These are phyloP conservation scores for Phytophthora litchii DNA, from an alignment of 352 stramenopile genomes.

Conservation along the genomic window DNA sequence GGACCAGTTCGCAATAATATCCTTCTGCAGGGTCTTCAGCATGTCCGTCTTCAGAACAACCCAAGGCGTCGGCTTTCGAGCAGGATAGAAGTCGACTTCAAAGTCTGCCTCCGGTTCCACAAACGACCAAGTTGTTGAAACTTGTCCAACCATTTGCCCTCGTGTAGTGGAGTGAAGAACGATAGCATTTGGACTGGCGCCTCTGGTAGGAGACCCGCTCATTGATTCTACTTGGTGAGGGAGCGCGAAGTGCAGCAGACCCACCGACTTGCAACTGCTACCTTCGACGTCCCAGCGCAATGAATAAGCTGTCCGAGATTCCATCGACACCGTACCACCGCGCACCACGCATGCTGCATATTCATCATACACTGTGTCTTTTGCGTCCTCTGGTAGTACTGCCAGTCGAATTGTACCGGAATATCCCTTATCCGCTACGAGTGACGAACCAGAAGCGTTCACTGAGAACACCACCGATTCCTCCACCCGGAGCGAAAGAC, in stretches of 20 bases:
- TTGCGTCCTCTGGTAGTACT: conserved; percentile 46
- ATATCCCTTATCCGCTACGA: conserved; percentile 48
- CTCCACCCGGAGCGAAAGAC: conserved; percentile 47
- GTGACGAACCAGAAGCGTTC: conserved; percentile 42
- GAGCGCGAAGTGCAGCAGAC: conserved; percentile 71
- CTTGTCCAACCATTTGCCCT: conserved; percentile 53
- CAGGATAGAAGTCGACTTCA: conserved; percentile 61
- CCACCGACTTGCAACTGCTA: conserved; percentile 38
- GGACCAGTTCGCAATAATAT: conserved; percentile 63
- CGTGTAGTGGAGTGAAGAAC: conserved; percentile 58
- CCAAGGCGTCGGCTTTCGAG: conserved; percentile 32
- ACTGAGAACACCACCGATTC: conserved; percentile 38
- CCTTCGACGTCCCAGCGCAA: conserved; percentile 64
- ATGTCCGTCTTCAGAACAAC: conserved; percentile 48
- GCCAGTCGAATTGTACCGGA: conserved; percentile 63
- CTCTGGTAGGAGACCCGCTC: conserved; percentile 10
- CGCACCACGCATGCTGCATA: conserved; percentile 60
- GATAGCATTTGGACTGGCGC: conserved; percentile 33
- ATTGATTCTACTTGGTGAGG: conserved; percentile 66
- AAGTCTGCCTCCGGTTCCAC: conserved; percentile 52
- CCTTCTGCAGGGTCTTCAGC: conserved; percentile 44
- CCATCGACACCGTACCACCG: conserved; percentile 52
- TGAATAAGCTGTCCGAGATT: conserved; percentile 63
- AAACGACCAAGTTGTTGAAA: conserved; percentile 53
- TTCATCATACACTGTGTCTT: conserved; percentile 55